Evolutionary conservation across 1,284 basidiomycete genomes (phyloP).

Genomic region (Boletus putidus): DNA sequence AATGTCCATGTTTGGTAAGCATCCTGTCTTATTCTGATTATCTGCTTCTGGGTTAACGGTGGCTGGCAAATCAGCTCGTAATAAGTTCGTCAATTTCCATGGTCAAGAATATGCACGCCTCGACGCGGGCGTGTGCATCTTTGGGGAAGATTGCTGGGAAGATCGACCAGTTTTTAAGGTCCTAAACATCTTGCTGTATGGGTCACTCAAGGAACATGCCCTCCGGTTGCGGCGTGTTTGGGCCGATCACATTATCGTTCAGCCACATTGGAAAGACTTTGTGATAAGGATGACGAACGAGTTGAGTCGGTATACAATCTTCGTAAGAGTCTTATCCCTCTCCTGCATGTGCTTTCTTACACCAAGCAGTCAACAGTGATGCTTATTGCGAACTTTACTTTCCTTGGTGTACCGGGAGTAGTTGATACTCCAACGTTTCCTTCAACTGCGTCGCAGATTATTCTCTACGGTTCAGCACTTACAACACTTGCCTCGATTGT

Average conservation of each 20-base stretch:
- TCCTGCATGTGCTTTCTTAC: background rate
- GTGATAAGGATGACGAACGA: background rate
- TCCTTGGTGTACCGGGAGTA: background rate
- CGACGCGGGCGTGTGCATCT: background rate
- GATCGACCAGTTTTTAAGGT: background rate
- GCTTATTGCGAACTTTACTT: background rate
- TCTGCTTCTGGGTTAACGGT: too few relatives aligned
- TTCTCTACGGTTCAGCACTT: background rate
- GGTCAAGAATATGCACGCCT: background rate
- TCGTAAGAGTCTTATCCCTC: background rate
- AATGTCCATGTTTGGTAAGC: background rate
- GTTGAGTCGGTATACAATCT: background rate
- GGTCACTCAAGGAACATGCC: background rate
- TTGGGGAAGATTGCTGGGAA: background rate
- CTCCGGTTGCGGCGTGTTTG: background rate
- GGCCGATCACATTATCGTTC: background rate
- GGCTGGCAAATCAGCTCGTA: background rate
- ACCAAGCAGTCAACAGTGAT: background rate
- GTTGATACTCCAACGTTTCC: background rate
- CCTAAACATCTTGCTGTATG: background rate
- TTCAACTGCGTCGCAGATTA: background rate
- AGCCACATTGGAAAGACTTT: background rate
- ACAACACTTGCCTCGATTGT: background rate
- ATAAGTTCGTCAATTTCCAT: background rate
- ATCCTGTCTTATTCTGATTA: too few relatives aligned